Evolutionary conservation across 2,329 filamentous ascomycete species (phyloP).

Genomic region (Alternaria atra): DNA sequence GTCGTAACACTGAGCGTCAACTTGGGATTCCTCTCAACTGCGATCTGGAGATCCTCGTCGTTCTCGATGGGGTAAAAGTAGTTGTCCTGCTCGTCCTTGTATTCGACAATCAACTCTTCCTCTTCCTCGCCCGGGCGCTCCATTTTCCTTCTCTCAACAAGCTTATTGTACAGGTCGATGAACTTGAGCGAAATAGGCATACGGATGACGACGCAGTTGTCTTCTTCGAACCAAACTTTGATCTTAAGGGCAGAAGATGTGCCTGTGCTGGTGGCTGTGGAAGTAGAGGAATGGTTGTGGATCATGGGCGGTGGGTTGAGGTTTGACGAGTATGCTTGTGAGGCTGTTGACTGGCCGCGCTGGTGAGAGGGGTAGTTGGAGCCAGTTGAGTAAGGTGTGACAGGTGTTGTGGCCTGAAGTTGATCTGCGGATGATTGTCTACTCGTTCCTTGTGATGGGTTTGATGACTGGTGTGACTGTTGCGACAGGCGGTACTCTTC

Average conservation of each 20-base stretch:
- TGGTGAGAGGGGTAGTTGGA: conserved; percentile 55
- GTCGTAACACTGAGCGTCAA: conserved; percentile 68
- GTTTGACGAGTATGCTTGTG: conserved; percentile 40
- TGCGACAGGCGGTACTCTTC: conserved; percentile 80
- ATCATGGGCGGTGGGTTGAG: conserved; percentile 49
- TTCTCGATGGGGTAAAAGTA: conserved; percentile 78
- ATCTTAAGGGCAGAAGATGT: conserved; percentile 72
- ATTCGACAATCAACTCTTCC: conserved; percentile 80
- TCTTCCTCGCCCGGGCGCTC: conserved; percentile 58
- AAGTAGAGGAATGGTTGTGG: conserved; percentile 50
- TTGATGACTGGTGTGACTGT: conserved; percentile 53
- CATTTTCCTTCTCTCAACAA: conserved; percentile 84
- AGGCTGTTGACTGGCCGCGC: conserved; percentile 50
- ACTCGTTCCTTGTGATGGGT: conserved; percentile 47
- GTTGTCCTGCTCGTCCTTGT: conserved; percentile 83
- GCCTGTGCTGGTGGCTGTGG: conserved; percentile 42
- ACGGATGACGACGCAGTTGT: conserved; percentile 89
- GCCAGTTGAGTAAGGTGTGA: conserved; percentile 47
- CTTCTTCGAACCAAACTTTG: conserved; percentile 87
- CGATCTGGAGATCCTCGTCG: conserved; percentile 81
- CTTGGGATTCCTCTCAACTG: conserved; percentile 86
- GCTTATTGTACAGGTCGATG: conserved; percentile 80
- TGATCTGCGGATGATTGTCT: conserved; percentile 52
- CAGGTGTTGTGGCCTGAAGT: conserved; percentile 47
- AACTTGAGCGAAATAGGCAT: conserved; percentile 83